Evolutionary conservation across 1,139 yeast species (phyloP).

Genomic region (Suhomyces guaymorum): DNA sequence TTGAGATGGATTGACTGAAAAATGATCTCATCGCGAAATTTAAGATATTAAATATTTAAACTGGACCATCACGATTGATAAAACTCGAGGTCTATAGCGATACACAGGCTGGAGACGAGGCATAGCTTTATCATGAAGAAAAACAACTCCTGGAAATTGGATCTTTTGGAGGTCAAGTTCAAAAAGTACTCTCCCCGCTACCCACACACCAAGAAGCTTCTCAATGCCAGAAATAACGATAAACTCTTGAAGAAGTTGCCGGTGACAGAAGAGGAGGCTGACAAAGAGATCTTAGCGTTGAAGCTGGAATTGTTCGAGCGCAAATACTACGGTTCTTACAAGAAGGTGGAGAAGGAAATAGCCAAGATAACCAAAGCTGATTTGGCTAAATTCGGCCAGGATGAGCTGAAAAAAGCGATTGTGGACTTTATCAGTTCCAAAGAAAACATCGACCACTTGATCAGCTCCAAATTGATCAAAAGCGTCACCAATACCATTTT

Average conservation of each 20-base stretch:
- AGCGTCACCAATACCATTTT: constrained; percentile 26
- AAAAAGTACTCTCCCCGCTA: constrained; percentile 50
- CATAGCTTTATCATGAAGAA: constrained; percentile 12
- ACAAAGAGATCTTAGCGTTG: constrained; percentile 42
- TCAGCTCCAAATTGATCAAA: constrained; percentile 38
- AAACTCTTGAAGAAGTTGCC: constrained; percentile 48
- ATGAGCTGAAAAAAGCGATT: constrained; percentile 25
- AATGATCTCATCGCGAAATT: constrained; percentile 11
- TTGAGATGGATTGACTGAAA: constrained; percentile 2
- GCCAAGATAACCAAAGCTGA: constrained; percentile 30
- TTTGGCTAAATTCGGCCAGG: constrained; percentile 20
- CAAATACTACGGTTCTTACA: constrained; percentile 51
- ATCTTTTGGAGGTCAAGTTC: constrained; percentile 52
- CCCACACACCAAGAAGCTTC: constrained; percentile 51
- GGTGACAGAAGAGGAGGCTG: constrained; percentile 42
- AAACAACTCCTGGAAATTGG: constrained; percentile 44
- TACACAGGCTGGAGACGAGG: no score
- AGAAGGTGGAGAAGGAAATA: constrained; percentile 42
- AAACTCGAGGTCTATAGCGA: no score
- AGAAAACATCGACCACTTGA: constrained; percentile 25
- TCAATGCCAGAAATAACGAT: constrained; percentile 48
- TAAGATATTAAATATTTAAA: no score
- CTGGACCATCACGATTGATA: no score
- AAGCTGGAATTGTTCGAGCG: constrained; percentile 49
- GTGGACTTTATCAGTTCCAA: constrained; percentile 22